These are phyloP conservation scores for Lipomyces oligophaga DNA, from an alignment of 805 yeast genomes.

Conservation along the genomic window DNA sequence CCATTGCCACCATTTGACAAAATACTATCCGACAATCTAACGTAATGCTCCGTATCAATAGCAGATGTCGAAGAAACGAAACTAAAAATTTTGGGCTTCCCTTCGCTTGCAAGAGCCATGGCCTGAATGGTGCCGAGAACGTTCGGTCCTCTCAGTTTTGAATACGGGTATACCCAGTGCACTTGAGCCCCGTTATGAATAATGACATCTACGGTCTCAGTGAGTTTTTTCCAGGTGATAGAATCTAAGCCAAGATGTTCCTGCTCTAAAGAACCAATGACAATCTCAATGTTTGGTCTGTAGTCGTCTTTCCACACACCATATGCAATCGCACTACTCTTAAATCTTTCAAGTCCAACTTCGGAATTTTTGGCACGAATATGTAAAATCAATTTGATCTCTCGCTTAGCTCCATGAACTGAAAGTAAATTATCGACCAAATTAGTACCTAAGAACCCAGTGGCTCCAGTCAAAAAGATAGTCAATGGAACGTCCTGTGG, in stretches of 20 bases:
- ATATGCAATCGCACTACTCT: conserved; percentile 70
- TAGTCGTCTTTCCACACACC: conserved; percentile 73
- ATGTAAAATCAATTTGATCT: conserved; percentile 73
- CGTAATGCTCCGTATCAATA: conserved; percentile 77
- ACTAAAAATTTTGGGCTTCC: conserved; percentile 79
- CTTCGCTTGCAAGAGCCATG: conserved; percentile 67
- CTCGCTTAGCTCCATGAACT: conserved; percentile 35
- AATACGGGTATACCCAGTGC: conserved; percentile 97
- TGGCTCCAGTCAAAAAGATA: conserved; percentile 89
- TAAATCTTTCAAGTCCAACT: conserved; percentile 73
- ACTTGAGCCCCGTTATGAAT: conserved; percentile 97
- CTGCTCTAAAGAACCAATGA: conserved; percentile 75
- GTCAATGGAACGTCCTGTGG: conserved; percentile 43
- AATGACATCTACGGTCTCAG: conserved; percentile 66
- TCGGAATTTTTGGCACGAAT: conserved; percentile 74
- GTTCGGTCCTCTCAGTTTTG: conserved; percentile 85
- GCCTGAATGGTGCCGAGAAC: conserved; percentile 85
- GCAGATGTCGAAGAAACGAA: conserved; percentile 97
- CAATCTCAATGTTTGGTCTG: conserved; percentile 57
- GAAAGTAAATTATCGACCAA: conserved; percentile 68
- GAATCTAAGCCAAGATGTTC: conserved; percentile 66
- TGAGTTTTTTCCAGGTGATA: conserved; percentile 54
- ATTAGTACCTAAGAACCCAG: conserved; percentile 94
- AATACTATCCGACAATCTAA: conserved; percentile 68
- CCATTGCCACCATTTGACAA: conserved; percentile 65